Evolutionary conservation across 2,329 filamentous ascomycete species (phyloP).

Genomic region (Trichoderma sp.): DNA sequence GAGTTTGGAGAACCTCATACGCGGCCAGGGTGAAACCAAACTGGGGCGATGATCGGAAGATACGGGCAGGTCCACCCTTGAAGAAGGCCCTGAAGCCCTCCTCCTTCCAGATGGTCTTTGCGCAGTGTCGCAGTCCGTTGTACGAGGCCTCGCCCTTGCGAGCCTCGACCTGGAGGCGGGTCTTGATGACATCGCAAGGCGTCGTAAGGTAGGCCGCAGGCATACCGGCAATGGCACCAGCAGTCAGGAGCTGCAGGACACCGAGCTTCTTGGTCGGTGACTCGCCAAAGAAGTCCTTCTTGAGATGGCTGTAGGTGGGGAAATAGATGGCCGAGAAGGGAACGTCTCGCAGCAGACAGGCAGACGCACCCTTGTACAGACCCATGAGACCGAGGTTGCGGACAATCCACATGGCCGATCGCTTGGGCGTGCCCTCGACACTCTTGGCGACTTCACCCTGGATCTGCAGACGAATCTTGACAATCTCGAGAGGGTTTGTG

Average conservation of each 20-base stretch:
- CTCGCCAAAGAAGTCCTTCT: constrained; percentile 92
- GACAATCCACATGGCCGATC: constrained; percentile 97
- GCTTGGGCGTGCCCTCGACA: constrained; percentile 75
- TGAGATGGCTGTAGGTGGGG: constrained; percentile 91
- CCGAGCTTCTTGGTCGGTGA: constrained; percentile 81
- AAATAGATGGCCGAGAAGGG: constrained; percentile 99
- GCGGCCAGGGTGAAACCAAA: constrained; percentile 97
- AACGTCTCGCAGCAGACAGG: constrained; percentile 91
- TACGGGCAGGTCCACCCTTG: constrained; percentile 95
- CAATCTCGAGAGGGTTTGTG: constrained; percentile 96
- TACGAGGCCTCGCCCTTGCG: constrained; percentile 91
- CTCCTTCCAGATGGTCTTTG: constrained; percentile 77
- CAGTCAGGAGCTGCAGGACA: constrained; percentile 84
- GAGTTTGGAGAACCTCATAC: constrained; percentile 84
- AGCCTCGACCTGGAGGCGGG: constrained; percentile 92
- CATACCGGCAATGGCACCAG: constrained; percentile 92
- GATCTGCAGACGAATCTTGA: constrained; percentile 97
- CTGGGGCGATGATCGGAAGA: constrained; percentile 90
- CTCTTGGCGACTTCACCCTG: constrained; percentile 94
- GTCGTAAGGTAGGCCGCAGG: constrained; percentile 92
- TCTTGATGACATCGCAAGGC: constrained; percentile 98
- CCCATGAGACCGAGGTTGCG: constrained; percentile 90
- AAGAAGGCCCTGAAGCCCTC: constrained; percentile 97
- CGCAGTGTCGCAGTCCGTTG: constrained; percentile 81
- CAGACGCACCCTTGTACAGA: constrained; percentile 93